A percentile compares a stretch with the other conserved stretches of the same genome.
Evolutionary conservation across 2,329 filamentous ascomycete genomes (phyloP).

Genomic region (Trichoderma semiorbis): DNA sequence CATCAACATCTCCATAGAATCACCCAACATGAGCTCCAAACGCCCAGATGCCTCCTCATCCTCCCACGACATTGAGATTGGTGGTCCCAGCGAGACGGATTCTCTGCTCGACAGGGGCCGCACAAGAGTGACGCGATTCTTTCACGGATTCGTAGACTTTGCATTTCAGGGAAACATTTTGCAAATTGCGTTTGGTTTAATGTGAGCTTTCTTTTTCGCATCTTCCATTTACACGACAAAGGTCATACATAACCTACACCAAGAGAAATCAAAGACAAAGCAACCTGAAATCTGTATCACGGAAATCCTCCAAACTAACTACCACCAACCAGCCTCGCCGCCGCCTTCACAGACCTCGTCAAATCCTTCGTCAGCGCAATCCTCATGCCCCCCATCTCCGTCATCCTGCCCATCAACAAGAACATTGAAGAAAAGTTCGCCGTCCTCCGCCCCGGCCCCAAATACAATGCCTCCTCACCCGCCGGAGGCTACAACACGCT

Average conservation of each 20-base stretch:
- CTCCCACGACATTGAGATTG: slow-evolving; percentile 8
- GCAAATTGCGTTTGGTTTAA: slow-evolving; percentile 71
- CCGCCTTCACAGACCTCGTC: slow-evolving; percentile 67
- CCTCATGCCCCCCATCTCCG: slow-evolving; percentile 64
- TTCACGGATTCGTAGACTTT: slow-evolving; percentile 67
- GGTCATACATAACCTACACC: neutral
- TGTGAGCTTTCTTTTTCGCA: slow-evolving; percentile 44
- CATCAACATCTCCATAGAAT: neutral
- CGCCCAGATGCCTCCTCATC: neutral
- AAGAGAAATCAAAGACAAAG: neutral
- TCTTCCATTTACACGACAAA: neutral
- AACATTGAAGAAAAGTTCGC: slow-evolving; percentile 75
- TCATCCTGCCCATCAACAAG: slow-evolving; percentile 65
- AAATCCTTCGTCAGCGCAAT: slow-evolving; percentile 70
- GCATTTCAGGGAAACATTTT: slow-evolving; percentile 72
- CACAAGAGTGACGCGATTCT: slow-evolving; percentile 48
- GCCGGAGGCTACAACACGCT: slow-evolving; percentile 68
- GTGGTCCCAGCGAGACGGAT: slow-evolving; percentile 28
- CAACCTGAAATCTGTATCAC: neutral
- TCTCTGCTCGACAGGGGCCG: slow-evolving; percentile 47
- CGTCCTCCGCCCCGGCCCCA: slow-evolving; percentile 56
- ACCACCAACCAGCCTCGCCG: slow-evolving; percentile 54
- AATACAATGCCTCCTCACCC: slow-evolving; percentile 40
- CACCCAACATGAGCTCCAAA: neutral
- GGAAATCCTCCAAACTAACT: neutral